These are phyloP conservation scores for Globisporangium polare DNA, from an alignment of 352 stramenopile species.

Conservation along the genomic window DNA sequence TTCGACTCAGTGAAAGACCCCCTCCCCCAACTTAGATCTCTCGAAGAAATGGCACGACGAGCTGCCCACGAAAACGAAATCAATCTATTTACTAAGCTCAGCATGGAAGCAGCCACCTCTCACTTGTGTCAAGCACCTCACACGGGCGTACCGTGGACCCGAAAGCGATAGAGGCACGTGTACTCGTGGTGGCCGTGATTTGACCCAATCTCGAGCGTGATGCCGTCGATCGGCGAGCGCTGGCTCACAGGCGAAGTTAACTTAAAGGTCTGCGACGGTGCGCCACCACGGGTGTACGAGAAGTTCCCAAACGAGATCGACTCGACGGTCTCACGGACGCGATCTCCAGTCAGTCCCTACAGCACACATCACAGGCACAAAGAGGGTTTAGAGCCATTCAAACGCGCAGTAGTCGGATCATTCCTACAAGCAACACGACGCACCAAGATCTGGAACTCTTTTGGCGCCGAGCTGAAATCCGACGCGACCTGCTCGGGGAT, in stretches of 20 bases:
- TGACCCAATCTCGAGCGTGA: constrained; percentile 71
- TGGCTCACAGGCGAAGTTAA: constrained; percentile 44
- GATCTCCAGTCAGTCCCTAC: constrained; percentile 46
- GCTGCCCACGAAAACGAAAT: background rate
- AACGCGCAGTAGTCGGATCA: background rate
- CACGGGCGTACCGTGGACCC: constrained; percentile 56
- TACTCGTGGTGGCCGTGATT: constrained; percentile 86
- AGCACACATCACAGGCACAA: constrained; percentile 2
- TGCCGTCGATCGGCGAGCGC: constrained; percentile 50
- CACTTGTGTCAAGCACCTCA: background rate
- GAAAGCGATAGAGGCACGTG: constrained; percentile 89
- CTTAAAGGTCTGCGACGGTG: constrained; percentile 64
- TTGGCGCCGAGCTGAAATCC: constrained; percentile 67
- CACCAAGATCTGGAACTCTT: constrained; percentile 64
- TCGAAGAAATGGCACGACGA: background rate
- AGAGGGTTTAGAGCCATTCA: background rate
- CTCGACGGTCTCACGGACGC: constrained; percentile 36
- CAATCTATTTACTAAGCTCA: constrained; percentile 8
- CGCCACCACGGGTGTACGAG: constrained; percentile 47
- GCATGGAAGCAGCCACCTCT: too few relatives aligned
- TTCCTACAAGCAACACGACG: background rate
- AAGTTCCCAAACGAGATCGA: constrained; percentile 73
- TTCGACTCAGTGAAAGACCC: background rate
- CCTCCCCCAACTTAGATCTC: background rate
- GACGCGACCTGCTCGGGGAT: constrained; percentile 64